phyloP scores from a whole-genome alignment of 805 yeast species.

The Ogataea polymorpha region DNA sequence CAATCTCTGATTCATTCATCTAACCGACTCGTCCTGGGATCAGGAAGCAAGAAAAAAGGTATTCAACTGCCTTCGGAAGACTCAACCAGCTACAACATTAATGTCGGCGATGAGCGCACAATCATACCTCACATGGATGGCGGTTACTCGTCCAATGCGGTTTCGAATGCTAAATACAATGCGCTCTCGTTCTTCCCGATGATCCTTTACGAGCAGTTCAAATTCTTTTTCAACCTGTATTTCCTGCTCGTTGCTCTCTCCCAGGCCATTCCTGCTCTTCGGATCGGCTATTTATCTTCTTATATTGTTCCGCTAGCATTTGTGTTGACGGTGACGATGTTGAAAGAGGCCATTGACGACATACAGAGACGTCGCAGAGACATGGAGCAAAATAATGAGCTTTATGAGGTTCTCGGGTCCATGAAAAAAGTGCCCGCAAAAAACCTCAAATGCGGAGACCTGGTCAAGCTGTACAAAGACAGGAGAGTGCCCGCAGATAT shows the following conservation, averaged over 20 bases:
- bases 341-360: conserved; percentile 94
- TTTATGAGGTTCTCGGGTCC: conserved; percentile 63
- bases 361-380: conserved; percentile 87
- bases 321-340: conserved; percentile 89
- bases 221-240: conserved; percentile 91
- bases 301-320: conserved; percentile 93
- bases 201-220: conserved; percentile 91
- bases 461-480: conserved; percentile 75
- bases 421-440: conserved; percentile 47
- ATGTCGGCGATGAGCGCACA: conserved; percentile 27
- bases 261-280: conserved; percentile 81
- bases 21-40: conserved; percentile 25
- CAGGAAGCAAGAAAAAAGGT: conserved; percentile 22
- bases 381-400: conserved; percentile 80
- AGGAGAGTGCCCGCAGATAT: conserved; percentile 92
- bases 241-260: conserved; percentile 91
- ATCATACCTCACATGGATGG: conserved; percentile 39
- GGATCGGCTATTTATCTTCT: conserved; percentile 91
- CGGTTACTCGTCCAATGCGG: conserved; percentile 62
- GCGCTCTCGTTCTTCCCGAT: conserved; percentile 85
- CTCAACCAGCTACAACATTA: conserved; percentile 5
- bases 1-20: conserved; percentile 27
- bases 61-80: conserved; percentile 28
- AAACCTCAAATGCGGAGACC: conserved; percentile 79
- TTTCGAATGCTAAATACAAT: conserved; percentile 92